A percentile compares a stretch with the other conserved stretches of the same genome.
Conservation (phyloP, 2,329 filamentous ascomycete species). For the Byssoonygena ceratinophila region DNA sequence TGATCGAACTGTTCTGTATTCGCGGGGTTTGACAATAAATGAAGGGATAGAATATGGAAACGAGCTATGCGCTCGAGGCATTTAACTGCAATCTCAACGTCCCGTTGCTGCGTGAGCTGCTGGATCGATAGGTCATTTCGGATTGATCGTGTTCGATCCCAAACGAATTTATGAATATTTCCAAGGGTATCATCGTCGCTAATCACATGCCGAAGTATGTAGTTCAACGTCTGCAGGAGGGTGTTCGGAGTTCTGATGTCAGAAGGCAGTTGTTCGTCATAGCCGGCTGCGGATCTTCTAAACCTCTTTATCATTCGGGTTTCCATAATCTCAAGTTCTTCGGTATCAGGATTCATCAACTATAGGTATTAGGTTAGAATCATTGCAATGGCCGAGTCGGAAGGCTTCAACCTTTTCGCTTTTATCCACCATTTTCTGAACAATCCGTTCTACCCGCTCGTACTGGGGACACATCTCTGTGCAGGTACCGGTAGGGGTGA, state of each 20-base stretch:
- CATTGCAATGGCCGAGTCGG: not conserved
- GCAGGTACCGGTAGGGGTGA: constrained; percentile 52
- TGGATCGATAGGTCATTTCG: constrained; percentile 57
- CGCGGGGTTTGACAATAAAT: constrained; percentile 45
- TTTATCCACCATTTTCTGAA: constrained; percentile 51
- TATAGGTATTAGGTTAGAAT: constrained; percentile 18
- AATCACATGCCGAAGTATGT: constrained; percentile 42
- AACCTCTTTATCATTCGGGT: constrained; percentile 53
- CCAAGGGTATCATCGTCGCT: constrained; percentile 41
- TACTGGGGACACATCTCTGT: constrained; percentile 55
- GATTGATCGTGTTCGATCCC: constrained; percentile 55
- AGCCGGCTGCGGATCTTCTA: constrained; percentile 51
- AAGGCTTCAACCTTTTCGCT: constrained; percentile 44
- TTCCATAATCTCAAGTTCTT: constrained; percentile 27
- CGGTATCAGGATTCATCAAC: constrained; percentile 29
- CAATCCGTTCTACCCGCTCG: constrained; percentile 51
- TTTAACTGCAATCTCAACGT: constrained; percentile 48
- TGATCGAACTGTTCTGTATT: constrained; percentile 45
- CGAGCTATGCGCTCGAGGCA: constrained; percentile 54
- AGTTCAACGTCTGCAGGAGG: constrained; percentile 39
- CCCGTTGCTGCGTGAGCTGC: constrained; percentile 46
- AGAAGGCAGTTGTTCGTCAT: constrained; percentile 53
- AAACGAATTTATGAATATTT: constrained; percentile 52
- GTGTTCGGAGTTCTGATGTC: constrained; percentile 50
- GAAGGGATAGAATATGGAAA: constrained; percentile 53